phyloP scores from a whole-genome alignment of 345 rosid species.

The Salix suchowensis region DNA sequence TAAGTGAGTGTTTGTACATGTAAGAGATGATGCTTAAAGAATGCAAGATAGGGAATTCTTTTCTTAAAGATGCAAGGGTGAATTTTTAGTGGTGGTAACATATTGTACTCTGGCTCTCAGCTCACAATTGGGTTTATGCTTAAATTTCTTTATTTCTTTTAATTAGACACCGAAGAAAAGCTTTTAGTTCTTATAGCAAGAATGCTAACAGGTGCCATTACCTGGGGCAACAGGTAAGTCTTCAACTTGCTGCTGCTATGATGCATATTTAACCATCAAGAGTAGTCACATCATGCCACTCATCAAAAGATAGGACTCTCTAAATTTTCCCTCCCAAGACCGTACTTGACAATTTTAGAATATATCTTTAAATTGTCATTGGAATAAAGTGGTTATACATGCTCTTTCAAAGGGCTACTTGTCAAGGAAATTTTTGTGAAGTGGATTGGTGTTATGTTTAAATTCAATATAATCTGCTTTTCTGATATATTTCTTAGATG shows the following conservation, averaged over 20 bases:
- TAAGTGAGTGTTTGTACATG: too few relatives aligned
- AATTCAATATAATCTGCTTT: background rate
- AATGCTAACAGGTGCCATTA: background rate
- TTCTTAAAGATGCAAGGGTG: too few relatives aligned
- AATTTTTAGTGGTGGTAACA: too few relatives aligned
- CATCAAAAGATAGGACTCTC: background rate
- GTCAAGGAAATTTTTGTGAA: background rate
- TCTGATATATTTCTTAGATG: background rate
- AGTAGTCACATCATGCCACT: background rate
- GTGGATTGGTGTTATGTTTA: background rate
- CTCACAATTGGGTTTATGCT: too few relatives aligned
- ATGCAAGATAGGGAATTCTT: too few relatives aligned
- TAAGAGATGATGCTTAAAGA: too few relatives aligned
- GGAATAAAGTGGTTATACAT: background rate
- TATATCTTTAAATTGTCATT: background rate
- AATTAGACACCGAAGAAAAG: background rate
- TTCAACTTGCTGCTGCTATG: background rate
- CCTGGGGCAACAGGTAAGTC: background rate
- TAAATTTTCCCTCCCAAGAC: background rate
- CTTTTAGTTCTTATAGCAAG: background rate
- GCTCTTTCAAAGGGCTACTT: background rate
- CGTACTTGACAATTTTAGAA: too few relatives aligned
- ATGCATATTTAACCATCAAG: background rate
- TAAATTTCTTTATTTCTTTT: background rate
- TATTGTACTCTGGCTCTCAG: too few relatives aligned